Conservation (phyloP, 2,329 filamentous ascomycete species). For the Colletotrichum truncatum region DNA sequence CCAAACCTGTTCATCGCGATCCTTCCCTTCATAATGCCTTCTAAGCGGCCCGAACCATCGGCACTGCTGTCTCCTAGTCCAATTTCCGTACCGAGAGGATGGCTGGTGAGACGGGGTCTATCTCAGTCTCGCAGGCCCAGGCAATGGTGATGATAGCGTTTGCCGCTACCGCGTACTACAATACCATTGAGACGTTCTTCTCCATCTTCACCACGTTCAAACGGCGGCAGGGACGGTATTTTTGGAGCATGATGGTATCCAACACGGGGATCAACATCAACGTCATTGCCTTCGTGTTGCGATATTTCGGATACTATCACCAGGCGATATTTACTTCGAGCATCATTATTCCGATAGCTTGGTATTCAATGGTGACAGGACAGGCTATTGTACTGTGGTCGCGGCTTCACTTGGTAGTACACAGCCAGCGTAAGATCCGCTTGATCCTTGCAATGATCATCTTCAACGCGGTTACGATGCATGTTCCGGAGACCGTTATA, state of each 20-base stretch:
- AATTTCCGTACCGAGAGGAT: background rate
- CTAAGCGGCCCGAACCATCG: background rate
- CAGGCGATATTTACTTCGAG: constrained; percentile 36
- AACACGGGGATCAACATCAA: constrained; percentile 34
- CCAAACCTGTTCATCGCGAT: background rate
- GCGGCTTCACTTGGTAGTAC: constrained; percentile 66
- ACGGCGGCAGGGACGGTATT: constrained; percentile 32
- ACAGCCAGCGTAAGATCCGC: constrained; percentile 56
- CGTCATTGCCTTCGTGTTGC: constrained; percentile 42
- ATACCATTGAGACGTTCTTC: constrained; percentile 32
- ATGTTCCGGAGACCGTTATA: constrained; percentile 63
- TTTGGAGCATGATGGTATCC: constrained; percentile 35
- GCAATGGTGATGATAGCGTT: constrained; percentile 44
- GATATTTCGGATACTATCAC: constrained; percentile 37
- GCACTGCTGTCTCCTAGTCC: background rate
- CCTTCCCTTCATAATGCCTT: constrained; percentile 13
- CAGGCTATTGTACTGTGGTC: constrained; percentile 71
- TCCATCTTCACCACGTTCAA: constrained; percentile 35
- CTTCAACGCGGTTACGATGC: constrained; percentile 59
- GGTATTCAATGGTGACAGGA: constrained; percentile 65
- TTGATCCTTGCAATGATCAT: constrained; percentile 67
- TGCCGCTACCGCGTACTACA: constrained; percentile 37
- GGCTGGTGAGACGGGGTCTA: constrained; percentile 24
- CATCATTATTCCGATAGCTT: constrained; percentile 44
- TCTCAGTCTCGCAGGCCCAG: constrained; percentile 24